Evolutionary conservation across 805 yeast species (phyloP).

Genomic region (Saccharomycopsis guyanensis): DNA sequence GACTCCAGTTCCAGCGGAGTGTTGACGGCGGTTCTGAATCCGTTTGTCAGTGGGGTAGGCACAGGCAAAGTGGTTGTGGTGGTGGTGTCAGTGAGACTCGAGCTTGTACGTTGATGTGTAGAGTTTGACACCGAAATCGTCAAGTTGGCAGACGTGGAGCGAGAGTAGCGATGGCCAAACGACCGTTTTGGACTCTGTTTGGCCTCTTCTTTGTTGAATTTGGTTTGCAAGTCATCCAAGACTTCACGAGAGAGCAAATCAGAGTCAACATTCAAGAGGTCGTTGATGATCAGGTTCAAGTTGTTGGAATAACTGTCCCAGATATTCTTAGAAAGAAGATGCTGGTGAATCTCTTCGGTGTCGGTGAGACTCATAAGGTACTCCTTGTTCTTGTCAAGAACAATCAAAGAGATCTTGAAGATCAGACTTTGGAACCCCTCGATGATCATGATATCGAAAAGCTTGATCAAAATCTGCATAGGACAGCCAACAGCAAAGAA

Average conservation of each 20-base stretch:
- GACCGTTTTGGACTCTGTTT: constrained; percentile 1
- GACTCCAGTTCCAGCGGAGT: constrained; percentile 13
- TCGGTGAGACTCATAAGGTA: constrained; percentile 29
- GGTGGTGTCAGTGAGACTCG: not conserved
- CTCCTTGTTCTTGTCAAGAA: constrained; percentile 41
- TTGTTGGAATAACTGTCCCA: constrained; percentile 36
- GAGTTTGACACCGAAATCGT: constrained; percentile 1
- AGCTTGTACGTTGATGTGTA: not conserved
- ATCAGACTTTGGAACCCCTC: constrained; percentile 50
- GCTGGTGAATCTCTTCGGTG: constrained; percentile 35
- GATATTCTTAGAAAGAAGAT: constrained; percentile 32
- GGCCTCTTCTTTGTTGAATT: constrained; percentile 6
- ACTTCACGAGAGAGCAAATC: constrained; percentile 10
- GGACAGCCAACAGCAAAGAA: constrained; percentile 57
- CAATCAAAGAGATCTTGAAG: constrained; percentile 47
- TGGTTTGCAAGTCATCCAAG: constrained; percentile 9
- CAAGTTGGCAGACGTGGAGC: constrained; percentile 8
- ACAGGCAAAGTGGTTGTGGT: not conserved
- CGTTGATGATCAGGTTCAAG: constrained; percentile 31
- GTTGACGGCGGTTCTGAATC: not conserved
- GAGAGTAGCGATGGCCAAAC: constrained; percentile 8
- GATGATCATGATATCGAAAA: constrained; percentile 43
- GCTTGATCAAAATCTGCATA: constrained; percentile 38
- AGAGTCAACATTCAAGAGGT: constrained; percentile 16
- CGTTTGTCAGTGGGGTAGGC: not conserved